Evolutionary conservation across 208 protist species (phyloP).

Genomic region (Tetramitus jugosus): DNA sequence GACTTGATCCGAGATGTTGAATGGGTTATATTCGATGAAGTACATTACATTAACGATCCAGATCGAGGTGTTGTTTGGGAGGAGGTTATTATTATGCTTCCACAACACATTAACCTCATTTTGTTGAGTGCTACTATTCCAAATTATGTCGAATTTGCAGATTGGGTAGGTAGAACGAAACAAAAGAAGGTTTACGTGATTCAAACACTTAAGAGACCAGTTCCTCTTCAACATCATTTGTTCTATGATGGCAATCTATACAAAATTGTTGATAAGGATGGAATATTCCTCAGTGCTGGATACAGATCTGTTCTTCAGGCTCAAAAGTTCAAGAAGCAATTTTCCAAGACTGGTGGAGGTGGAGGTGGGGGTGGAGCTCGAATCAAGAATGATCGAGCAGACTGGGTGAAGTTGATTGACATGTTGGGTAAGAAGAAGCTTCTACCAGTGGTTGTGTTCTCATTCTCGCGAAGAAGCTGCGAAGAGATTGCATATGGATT

Average conservation of each 20-base stretch:
- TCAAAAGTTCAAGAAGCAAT: conserved; percentile 34
- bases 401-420: conserved; percentile 38
- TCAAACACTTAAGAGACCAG: conserved; percentile 61
- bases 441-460: conserved; percentile 58
- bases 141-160: conserved; percentile 70
- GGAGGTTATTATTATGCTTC: conserved; percentile 85
- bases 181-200: conserved; percentile 60
- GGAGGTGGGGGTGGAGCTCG: neutral
- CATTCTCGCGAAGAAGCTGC: conserved; percentile 58
- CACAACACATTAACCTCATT: conserved; percentile 65
- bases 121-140: conserved; percentile 76
- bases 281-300: conserved; percentile 27
- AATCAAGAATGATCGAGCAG: conserved; percentile 13
- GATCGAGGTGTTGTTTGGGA: conserved; percentile 81
- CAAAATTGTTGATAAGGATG: conserved; percentile 38
- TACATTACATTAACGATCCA: conserved; percentile 68
- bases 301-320: conserved; percentile 27
- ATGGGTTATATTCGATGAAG: conserved; percentile 83
- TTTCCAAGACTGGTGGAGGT: conserved; percentile 9
- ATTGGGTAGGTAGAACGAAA: conserved; percentile 70
- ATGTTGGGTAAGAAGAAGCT: conserved; percentile 39
- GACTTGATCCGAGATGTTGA: conserved; percentile 67
- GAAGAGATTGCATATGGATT: conserved; percentile 41
- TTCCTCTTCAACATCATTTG: conserved; percentile 71
- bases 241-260: conserved; percentile 43